These are phyloP conservation scores for Jacaranda copaia DNA, from an alignment of 257 asterid genomes.

Conservation along the genomic window DNA sequence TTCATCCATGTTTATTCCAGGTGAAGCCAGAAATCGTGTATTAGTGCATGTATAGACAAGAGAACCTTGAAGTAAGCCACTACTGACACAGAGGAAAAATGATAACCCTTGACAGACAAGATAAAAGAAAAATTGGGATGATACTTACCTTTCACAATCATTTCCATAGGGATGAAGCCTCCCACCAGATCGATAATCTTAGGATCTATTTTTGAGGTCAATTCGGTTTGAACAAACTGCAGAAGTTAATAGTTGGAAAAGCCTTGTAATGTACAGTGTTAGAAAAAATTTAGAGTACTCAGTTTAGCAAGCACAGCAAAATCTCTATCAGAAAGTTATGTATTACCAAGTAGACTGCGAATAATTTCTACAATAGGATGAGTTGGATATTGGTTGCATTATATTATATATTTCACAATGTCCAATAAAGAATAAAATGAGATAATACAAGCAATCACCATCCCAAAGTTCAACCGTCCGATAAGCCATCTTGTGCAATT, in stretches of 20 bases:
- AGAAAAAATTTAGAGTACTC: background rate
- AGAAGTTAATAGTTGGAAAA: constrained; percentile 32
- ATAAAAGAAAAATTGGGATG: constrained; percentile 14
- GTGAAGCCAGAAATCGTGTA: constrained; percentile 17
- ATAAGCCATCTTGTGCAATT: constrained; percentile 19
- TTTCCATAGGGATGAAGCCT: constrained; percentile 86
- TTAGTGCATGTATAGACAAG: constrained; percentile 7
- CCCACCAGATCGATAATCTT: constrained; percentile 54
- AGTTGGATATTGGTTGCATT: background rate
- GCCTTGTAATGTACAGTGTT: background rate
- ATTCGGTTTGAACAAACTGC: constrained; percentile 88
- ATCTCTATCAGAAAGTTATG: constrained; percentile 8
- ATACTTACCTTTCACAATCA: constrained; percentile 75
- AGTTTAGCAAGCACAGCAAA: constrained; percentile 11
- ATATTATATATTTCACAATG: background rate
- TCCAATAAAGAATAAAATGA: constrained; percentile 14
- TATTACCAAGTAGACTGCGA: background rate
- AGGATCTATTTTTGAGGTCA: constrained; percentile 59
- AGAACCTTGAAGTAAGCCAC: background rate
- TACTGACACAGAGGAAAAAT: background rate
- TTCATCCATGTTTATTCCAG: background rate
- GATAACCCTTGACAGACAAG: constrained; percentile 20
- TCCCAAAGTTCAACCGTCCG: constrained; percentile 15
- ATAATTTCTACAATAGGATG: background rate
- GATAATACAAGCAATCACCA: constrained; percentile 28